Evolutionary conservation across 768 basidiomycete species (phyloP).

Genomic region (Mycena venus): DNA sequence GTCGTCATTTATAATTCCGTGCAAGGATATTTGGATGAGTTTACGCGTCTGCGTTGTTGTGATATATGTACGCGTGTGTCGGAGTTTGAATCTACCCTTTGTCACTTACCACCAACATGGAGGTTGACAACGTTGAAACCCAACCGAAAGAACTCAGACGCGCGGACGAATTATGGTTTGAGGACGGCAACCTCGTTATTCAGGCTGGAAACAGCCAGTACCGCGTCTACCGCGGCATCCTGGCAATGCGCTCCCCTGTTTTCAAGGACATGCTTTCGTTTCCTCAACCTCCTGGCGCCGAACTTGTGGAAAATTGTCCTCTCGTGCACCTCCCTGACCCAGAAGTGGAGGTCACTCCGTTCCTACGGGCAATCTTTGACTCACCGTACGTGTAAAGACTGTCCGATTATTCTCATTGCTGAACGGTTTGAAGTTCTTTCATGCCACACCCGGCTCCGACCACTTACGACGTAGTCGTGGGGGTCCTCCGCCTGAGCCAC

Average conservation of each 20-base stretch:
- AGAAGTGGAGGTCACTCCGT: neutral
- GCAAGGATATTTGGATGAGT: neutral
- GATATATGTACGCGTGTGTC: neutral
- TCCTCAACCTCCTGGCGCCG: neutral
- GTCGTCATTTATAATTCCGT: no score
- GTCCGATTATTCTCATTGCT: neutral
- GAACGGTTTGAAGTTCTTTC: neutral
- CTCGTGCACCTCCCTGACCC: neutral
- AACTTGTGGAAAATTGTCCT: slow-evolving; percentile 3
- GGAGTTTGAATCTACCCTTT: neutral
- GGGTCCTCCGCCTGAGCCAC: neutral
- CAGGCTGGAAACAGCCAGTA: neutral
- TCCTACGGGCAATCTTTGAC: neutral
- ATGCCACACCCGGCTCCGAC: neutral
- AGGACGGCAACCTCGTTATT: neutral
- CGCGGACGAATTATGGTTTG: neutral
- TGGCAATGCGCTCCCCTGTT: neutral
- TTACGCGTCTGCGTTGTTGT: neutral
- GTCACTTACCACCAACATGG: neutral
- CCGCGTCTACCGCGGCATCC: neutral
- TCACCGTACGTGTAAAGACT: neutral
- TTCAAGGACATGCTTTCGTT: neutral
- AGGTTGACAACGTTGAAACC: neutral
- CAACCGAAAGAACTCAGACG: neutral
- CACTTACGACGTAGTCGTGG: neutral